Evolutionary conservation across 768 basidiomycete genomes (phyloP), one percentile per base, ranked within the genome.

Genomic region (Lentinula guzmanii): DNA sequence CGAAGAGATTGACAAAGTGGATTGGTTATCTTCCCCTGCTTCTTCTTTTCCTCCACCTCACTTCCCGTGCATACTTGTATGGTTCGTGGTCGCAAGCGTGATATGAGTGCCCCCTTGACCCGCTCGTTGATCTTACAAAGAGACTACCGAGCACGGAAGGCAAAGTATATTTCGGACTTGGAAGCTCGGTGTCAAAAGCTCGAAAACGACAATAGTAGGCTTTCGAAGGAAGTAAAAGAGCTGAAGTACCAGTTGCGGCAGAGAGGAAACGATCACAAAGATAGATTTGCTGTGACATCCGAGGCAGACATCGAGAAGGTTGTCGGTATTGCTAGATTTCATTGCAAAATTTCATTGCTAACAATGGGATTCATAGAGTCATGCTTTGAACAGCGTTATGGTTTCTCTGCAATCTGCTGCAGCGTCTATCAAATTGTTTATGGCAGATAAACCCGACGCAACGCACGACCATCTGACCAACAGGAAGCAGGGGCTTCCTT

Each of bases 31-130:
- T 35, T 53, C 21, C 24, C 13, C 13, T n/a, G 7, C 18, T 41
- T 41, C 37, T 35, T 5, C 13, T 24, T n/a, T n/a, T 41, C 53
- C 11, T 24, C 10, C 39, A 39, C 5, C 35, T 54, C 18, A 21
- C 21, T 35, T 18, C 5, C 37, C n/a, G 4, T 35, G 16, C 52
- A 33, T 52, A 35, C 13, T 5, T 58, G 16, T 16, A 60, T 60
- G 59, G 59, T 60, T 39, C 59, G 59, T 10, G 59, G 59, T 39
- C 48, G 59, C 10, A 60, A 60, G 48, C 59, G 59, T 9, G 59
- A 60, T 28, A 50, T 60, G 10, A 52, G 45, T 35, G 59, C 59
- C 16, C 59, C 59, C 35, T 52, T 60, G 51, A 60, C 59, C 41
- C 59, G 59, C 10, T 60, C 59, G 4, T 52, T 60, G 51, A 24